Evolutionary conservation across 441 rosid species (phyloP).

Genomic region (Geranium incanum): DNA sequence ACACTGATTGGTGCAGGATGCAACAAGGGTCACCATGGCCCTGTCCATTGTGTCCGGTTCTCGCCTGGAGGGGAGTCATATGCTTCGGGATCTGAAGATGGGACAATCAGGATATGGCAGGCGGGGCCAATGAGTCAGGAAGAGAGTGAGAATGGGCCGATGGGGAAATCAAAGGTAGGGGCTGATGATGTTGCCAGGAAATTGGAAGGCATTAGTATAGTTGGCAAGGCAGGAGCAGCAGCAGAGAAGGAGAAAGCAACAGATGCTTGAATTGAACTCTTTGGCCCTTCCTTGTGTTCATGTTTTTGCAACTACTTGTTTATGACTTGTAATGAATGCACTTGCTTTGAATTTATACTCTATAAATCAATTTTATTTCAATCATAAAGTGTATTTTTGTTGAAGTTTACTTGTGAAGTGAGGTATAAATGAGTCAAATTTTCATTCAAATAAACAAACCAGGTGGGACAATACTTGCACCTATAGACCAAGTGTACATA

Average conservation of each 20-base stretch:
- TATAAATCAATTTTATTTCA: too few species aligned
- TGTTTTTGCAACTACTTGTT: too few species aligned
- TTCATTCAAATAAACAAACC: too few species aligned
- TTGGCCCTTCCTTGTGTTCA: too few species aligned
- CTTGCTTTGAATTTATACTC: too few species aligned
- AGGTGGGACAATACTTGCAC: too few species aligned
- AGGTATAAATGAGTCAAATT: too few species aligned
- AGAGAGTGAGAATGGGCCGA: conserved; percentile 41
- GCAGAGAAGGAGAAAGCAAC: conserved; percentile 32
- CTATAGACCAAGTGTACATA: too few species aligned
- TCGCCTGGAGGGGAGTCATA: conserved; percentile 93
- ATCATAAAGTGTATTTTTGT: too few species aligned
- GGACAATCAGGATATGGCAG: conserved; percentile 95
- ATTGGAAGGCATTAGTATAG: conserved; percentile 52
- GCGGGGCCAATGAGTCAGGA: conserved; percentile 30
- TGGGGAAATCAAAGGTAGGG: conserved; percentile 50
- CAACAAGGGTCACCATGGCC: conserved; percentile 99
- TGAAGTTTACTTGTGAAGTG: too few species aligned
- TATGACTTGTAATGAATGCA: too few species aligned
- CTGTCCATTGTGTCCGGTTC: conserved; percentile 84
- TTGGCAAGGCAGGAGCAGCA: conserved; percentile 26
- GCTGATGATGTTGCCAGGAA: conserved; percentile 61
- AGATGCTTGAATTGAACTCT: conserved; percentile 17
- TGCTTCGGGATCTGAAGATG: conserved; percentile 96
- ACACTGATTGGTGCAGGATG: conserved; percentile 45